Percentiles rank a stretch among this genome's conserved stretches.
These are phyloP conservation scores for Macrophomina phaseolina DNA, from an alignment of 2,329 filamentous ascomycete species.

Conservation along the genomic window DNA sequence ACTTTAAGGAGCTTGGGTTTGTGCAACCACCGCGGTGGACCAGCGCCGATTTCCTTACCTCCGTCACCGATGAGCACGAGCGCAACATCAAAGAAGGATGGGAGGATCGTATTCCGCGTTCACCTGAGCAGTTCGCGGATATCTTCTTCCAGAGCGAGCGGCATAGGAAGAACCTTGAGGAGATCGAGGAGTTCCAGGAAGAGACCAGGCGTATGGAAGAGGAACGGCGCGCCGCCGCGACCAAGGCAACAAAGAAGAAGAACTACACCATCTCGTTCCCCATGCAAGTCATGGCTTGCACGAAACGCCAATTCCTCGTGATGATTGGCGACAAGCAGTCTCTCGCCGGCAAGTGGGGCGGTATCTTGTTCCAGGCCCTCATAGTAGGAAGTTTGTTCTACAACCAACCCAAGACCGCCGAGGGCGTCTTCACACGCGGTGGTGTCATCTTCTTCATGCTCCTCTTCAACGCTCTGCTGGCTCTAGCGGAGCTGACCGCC, in stretches of 20 bases:
- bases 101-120: slow-evolving; percentile 62
- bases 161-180: slow-evolving; percentile 44
- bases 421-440: slow-evolving; percentile 64
- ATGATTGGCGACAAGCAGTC: slow-evolving; percentile 61
- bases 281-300: slow-evolving; percentile 48
- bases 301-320: slow-evolving; percentile 52
- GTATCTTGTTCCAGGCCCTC: slow-evolving; percentile 49
- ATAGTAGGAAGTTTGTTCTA: slow-evolving; percentile 57
- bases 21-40: slow-evolving; percentile 70
- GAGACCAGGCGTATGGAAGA: slow-evolving; percentile 40
- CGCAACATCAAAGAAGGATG: slow-evolving; percentile 62
- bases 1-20: slow-evolving; percentile 72
- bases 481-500: slow-evolving; percentile 65
- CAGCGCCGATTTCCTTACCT: slow-evolving; percentile 74
- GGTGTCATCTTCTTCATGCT: slow-evolving; percentile 68
- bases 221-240: slow-evolving; percentile 39
- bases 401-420: slow-evolving; percentile 57
- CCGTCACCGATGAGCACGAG: slow-evolving; percentile 68
- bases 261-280: slow-evolving; percentile 48
- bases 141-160: slow-evolving; percentile 46
- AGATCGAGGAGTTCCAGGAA: slow-evolving; percentile 48
- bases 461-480: slow-evolving; percentile 67
- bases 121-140: slow-evolving; percentile 61
- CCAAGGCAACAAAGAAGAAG: slow-evolving; percentile 48
- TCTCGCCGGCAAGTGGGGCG: slow-evolving; percentile 58